A percentile compares a stretch with the other conserved stretches of the same genome.
Evolutionary conservation across 306 rosid species (phyloP).

Genomic region (Vicia sativa): DNA sequence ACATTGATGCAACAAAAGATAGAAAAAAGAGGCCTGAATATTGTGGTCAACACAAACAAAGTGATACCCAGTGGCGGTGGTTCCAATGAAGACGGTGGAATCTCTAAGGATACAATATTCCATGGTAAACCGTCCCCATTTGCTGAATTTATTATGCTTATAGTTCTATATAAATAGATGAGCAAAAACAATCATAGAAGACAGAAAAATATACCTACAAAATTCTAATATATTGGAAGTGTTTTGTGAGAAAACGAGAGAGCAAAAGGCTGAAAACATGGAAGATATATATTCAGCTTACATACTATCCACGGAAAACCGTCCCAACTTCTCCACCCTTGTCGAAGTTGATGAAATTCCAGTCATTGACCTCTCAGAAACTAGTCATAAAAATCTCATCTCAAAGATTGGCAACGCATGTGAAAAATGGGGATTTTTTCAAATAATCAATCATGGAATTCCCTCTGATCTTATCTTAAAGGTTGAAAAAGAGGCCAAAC

Average conservation of each 20-base stretch:
- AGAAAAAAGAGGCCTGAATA: too few relatives aligned
- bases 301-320: slow-evolving; percentile 63
- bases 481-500: slow-evolving; percentile 43
- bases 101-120: too few relatives aligned
- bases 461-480: slow-evolving; percentile 38
- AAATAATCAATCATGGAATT: slow-evolving; percentile 75
- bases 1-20: too few relatives aligned
- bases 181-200: neutral
- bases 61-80: too few relatives aligned
- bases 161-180: neutral
- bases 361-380: slow-evolving; percentile 41
- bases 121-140: slow-evolving; percentile 33
- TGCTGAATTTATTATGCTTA: neutral
- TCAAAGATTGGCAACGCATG: slow-evolving; percentile 65
- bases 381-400: slow-evolving; percentile 35
- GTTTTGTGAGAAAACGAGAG: too few relatives aligned
- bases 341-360: slow-evolving; percentile 41
- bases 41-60: too few relatives aligned
- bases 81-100: too few relatives aligned
- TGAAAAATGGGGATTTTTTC: slow-evolving; percentile 83
- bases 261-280: slow-evolving; percentile 36
- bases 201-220: neutral
- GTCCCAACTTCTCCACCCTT: slow-evolving; percentile 42
- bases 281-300: slow-evolving; percentile 66
- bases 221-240: too few relatives aligned